phyloP scores from a whole-genome alignment of 768 basidiomycete species.

The Russula ochroleuca region DNA sequence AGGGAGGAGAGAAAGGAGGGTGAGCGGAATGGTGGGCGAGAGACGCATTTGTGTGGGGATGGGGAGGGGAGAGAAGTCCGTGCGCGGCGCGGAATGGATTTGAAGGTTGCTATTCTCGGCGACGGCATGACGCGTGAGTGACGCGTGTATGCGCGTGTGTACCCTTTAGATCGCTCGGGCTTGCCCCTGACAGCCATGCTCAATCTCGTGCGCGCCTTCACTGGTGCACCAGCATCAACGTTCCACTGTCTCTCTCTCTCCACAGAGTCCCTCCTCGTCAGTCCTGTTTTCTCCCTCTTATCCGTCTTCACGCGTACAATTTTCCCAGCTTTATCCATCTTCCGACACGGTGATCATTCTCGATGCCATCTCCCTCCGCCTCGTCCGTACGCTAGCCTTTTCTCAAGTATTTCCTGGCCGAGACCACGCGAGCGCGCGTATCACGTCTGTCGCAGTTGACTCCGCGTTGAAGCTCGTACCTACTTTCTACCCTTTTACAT shows the following conservation, averaged over 20 bases:
- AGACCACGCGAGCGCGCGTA: constrained; percentile 40
- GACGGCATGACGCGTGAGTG: constrained; percentile 5
- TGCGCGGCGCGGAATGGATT: no score
- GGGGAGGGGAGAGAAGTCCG: constrained; percentile 2
- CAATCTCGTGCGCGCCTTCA: constrained; percentile 43
- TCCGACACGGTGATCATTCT: constrained; percentile 66
- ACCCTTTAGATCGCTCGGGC: no score
- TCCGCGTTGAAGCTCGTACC: constrained; percentile 77
- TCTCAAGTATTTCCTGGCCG: constrained; percentile 76
- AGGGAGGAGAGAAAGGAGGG: constrained; percentile 34
- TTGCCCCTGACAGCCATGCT: constrained; percentile 38
- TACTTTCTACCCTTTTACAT: constrained; percentile 23
- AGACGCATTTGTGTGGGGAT: constrained; percentile 18
- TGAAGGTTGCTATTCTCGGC: background rate
- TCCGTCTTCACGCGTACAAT: constrained; percentile 16
- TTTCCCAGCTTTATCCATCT: constrained; percentile 61
- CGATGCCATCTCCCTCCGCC: constrained; percentile 59
- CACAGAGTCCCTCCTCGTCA: constrained; percentile 54
- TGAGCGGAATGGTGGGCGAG: constrained; percentile 6
- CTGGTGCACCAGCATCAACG: constrained; percentile 49
- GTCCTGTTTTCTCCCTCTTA: constrained; percentile 31
- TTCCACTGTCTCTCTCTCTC: constrained; percentile 57
- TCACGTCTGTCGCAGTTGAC: constrained; percentile 67
- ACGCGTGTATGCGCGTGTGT: constrained; percentile 2
- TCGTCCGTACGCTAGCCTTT: constrained; percentile 70